Base-by-base conservation (phyloP, 345 rosid genomes). In the Eucalyptus fibrosa region DNA sequence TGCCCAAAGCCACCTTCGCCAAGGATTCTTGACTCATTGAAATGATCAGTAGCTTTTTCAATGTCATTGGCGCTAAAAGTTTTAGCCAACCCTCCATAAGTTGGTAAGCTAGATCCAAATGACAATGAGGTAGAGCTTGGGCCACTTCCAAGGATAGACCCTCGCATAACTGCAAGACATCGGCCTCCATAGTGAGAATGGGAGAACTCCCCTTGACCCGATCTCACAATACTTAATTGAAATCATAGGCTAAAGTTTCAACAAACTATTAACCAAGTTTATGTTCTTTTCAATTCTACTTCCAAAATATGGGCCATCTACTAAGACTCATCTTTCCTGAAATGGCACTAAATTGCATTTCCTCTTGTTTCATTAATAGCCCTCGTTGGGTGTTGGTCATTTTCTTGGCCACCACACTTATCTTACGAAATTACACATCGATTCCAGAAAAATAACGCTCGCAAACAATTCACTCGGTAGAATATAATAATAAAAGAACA, bases 1-100 rank as follows among this genome's bases (percentile, higher is more conserved):
- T 91, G 93, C 72, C 99, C 99, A 80, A 97, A 97, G 30, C 99
- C 99, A 40, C 99, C 99, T 94, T 97, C 99, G 88, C 99, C 98
- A 37, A 97, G 94, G 83, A 97, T 87, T 93, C 93, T 94, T 67
- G 97, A 92, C 90, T 88, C 93, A 87, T 96, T 93, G 91, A 97
- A 97, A 86, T 95, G 96, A 82, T 91, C 88, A 7, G 98, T 96
- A 88, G 99, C 98, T 91, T 89, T 96, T 92, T 89, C 96, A 86
- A 97, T 93, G 69, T 97, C 99, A 91, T 90, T 94, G 87, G 93
- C 89, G 80, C 94, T 95, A 91, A 95, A 97, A 45, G 99, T 97
- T 93, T 94, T 97, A 28, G 98, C 99, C 72, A 96, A 97, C 92
- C 97, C 97, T 24, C 96, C 89, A 88, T 94, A 96, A 62, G 97